A percentile compares a stretch with the other conserved stretches of the same genome.
Conservation (phyloP, 129 eudicot genomes). For the Apium graveolens region DNA sequence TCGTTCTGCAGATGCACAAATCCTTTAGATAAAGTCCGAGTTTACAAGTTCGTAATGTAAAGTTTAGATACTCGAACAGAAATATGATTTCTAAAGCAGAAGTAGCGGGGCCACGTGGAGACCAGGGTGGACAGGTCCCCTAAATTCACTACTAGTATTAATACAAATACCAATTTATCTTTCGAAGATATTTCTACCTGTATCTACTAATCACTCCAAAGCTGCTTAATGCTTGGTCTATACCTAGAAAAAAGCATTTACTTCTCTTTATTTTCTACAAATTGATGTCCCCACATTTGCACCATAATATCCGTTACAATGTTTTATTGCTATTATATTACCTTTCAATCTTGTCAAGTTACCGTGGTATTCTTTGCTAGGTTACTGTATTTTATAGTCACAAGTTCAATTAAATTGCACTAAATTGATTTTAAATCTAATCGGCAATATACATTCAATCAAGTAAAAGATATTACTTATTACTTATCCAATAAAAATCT, state of each 20-base stretch:
- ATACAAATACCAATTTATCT: background rate
- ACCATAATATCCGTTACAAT: background rate
- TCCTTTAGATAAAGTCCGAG: background rate
- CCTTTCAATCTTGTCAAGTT: background rate
- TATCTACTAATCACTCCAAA: background rate
- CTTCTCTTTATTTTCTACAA: too few species aligned
- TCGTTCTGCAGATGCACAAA: constrained; percentile 36
- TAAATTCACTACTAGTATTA: background rate
- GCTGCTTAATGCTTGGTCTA: background rate
- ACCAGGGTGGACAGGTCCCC: background rate
- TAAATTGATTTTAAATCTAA: too few species aligned
- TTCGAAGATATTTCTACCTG: background rate
- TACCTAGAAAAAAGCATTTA: too few species aligned
- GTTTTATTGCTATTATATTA: background rate
- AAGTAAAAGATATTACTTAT: too few species aligned
- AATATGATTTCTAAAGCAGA: background rate
- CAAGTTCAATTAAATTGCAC: too few species aligned
- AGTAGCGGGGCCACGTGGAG: background rate
- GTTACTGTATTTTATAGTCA: background rate
- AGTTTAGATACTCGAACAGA: background rate
- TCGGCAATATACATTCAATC: background rate
- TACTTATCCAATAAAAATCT: background rate
- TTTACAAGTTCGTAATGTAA: background rate
- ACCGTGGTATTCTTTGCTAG: background rate
- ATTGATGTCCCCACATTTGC: background rate